Evolutionary conservation across 495 filamentous ascomycete species (phyloP).

Genomic region (Xylaria scruposa): DNA sequence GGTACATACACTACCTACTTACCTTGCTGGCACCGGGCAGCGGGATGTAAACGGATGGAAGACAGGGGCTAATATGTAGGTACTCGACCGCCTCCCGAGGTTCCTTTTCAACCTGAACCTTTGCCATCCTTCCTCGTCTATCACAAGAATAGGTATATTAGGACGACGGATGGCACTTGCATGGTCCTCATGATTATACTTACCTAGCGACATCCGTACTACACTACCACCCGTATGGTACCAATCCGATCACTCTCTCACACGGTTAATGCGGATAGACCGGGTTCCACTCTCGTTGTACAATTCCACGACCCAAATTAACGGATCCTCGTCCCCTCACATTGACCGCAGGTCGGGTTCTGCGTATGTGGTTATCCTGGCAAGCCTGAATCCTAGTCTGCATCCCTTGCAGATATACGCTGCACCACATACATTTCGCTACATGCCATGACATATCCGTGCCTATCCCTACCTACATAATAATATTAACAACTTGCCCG

Average conservation of each 20-base stretch:
- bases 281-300: conserved; percentile 17
- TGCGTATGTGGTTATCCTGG: conserved; percentile 1
- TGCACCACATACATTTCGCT: background rate
- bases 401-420: background rate
- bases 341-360: background rate
- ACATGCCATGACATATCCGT: conserved; percentile 7
- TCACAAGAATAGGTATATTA: conserved; percentile 7
- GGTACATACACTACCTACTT: background rate
- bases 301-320: conserved; percentile 22
- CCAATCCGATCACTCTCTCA: background rate
- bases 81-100: background rate
- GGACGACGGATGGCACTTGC: background rate
- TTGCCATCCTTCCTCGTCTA: background rate
- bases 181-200: background rate
- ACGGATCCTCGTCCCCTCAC: conserved; percentile 10
- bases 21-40: background rate
- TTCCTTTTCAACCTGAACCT: background rate
- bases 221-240: background rate
- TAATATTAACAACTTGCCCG: conserved; percentile 3
- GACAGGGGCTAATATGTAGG: background rate
- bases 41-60: background rate
- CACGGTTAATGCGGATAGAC: conserved; percentile 9
- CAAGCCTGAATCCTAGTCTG: conserved; percentile 4
- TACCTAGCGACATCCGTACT: background rate
- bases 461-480: background rate